These are phyloP conservation scores for Flaveria bidentis DNA, from an alignment of 129 eudicot species.

Conservation along the genomic window DNA sequence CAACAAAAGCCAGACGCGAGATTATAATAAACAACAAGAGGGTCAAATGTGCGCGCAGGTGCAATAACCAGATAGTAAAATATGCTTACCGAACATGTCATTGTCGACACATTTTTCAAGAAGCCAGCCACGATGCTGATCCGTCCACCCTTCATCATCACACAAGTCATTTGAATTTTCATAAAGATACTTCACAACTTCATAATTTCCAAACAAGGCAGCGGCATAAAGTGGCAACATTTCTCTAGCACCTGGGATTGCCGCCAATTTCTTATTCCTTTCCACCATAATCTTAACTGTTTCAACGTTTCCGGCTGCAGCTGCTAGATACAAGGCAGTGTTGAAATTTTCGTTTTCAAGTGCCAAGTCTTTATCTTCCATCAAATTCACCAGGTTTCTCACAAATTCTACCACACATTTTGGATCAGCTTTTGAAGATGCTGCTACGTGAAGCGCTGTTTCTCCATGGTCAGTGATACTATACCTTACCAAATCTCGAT, in stretches of 20 bases:
- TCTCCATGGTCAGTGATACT: conserved; percentile 41
- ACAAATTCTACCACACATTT: conserved; percentile 27
- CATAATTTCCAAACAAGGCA: conserved; percentile 37
- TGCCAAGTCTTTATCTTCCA: conserved; percentile 30
- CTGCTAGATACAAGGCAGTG: conserved; percentile 43
- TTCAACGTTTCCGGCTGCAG: conserved; percentile 35
- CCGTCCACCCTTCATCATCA: conserved; percentile 19
- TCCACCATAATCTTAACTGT: conserved; percentile 32
- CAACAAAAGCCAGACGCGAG: too few relatives aligned
- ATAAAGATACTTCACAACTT: conserved; percentile 38
- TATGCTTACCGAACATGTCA: conserved; percentile 42
- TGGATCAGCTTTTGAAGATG: conserved; percentile 27
- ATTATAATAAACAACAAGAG: too few relatives aligned
- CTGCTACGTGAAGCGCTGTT: conserved; percentile 56
- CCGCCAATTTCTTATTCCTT: conserved; percentile 14
- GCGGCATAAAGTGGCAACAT: conserved; percentile 35
- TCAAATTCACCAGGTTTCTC: conserved; percentile 30
- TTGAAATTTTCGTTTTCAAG: conserved; percentile 28
- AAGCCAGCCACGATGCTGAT: conserved; percentile 24
- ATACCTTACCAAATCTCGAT: conserved; percentile 26
- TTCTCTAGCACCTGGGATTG: conserved; percentile 17
- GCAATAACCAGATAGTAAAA: neutral
- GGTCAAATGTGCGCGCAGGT: too few relatives aligned
- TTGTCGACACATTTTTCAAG: conserved; percentile 28
- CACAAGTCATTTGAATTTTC: neutral